phyloP scores from a whole-genome alignment of 2,329 filamentous ascomycete genomes.

The Chrysoporthe austroafricana region DNA sequence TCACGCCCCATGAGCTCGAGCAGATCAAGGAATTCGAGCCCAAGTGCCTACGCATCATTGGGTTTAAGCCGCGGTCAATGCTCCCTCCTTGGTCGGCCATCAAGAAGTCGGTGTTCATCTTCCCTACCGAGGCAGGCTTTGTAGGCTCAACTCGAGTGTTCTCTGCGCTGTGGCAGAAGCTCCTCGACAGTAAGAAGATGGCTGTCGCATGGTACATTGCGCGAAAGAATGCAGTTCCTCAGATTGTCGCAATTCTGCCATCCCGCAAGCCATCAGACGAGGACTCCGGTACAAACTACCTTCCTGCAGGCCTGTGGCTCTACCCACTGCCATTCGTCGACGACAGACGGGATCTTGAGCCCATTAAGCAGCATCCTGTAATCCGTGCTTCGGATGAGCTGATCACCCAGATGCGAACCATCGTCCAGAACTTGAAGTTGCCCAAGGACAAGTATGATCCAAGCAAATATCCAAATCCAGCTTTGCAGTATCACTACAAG shows the following conservation, averaged over 20 bases:
- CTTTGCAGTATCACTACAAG: conserved; percentile 95
- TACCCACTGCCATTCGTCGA: conserved; percentile 87
- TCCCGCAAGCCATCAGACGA: conserved; percentile 69
- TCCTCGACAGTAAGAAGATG: conserved; percentile 78
- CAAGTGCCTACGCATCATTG: conserved; percentile 84
- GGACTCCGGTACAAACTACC: conserved; percentile 66
- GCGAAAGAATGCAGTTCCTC: conserved; percentile 77
- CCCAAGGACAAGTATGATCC: conserved; percentile 86
- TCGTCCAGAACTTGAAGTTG: conserved; percentile 85
- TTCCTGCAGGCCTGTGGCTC: conserved; percentile 87
- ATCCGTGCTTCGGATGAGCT: conserved; percentile 67
- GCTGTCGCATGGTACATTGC: conserved; percentile 89
- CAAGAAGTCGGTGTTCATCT: conserved; percentile 89
- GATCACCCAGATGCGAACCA: conserved; percentile 78
- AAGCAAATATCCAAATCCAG: conserved; percentile 85
- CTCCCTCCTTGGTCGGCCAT: conserved; percentile 84
- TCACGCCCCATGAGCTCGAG: conserved; percentile 82
- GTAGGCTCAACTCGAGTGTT: conserved; percentile 93
- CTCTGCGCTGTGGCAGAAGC: conserved; percentile 85
- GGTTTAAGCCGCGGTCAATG: conserved; percentile 81
- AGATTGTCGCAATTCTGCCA: conserved; percentile 80
- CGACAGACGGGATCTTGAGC: conserved; percentile 78
- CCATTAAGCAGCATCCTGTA: conserved; percentile 47
- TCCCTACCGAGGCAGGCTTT: conserved; percentile 87
- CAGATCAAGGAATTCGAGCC: conserved; percentile 78